Percentiles rank a stretch among this genome's conserved stretches.
Conservation (phyloP, 345 rosid species). For the Camelina hispida region DNA sequence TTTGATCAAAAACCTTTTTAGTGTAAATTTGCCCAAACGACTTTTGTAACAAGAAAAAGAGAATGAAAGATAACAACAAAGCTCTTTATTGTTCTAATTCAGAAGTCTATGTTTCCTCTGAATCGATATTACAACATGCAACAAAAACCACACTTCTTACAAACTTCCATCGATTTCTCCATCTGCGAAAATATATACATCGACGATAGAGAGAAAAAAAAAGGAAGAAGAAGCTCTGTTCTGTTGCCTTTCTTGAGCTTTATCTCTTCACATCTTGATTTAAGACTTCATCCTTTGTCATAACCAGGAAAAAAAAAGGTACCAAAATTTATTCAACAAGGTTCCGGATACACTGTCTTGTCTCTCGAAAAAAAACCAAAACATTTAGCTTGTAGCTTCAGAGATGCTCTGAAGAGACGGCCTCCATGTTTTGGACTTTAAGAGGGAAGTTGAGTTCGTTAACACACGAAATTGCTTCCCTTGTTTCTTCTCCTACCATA, state of each 20-base stretch:
- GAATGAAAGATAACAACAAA: background rate
- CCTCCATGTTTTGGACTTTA: constrained; percentile 70
- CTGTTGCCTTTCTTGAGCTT: constrained; percentile 17
- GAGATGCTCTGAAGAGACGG: constrained; percentile 87
- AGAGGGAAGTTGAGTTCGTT: constrained; percentile 44
- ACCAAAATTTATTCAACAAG: constrained; percentile 22
- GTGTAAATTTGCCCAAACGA: background rate
- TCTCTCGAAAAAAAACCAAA: constrained; percentile 18
- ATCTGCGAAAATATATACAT: constrained; percentile 45
- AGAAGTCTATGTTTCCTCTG: constrained; percentile 19
- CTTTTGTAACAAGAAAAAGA: constrained; percentile 3
- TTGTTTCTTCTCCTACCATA: constrained; percentile 51
- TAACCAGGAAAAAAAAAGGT: constrained; percentile 1
- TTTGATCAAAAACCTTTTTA: background rate
- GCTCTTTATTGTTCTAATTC: constrained; percentile 10
- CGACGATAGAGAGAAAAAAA: constrained; percentile 31
- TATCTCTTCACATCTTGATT: constrained; percentile 30
- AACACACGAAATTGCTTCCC: constrained; percentile 54
- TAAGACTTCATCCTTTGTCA: constrained; percentile 24
- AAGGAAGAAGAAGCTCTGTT: constrained; percentile 20
- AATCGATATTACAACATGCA: constrained; percentile 16
- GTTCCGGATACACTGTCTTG: constrained; percentile 20
- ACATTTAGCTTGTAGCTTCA: constrained; percentile 59
- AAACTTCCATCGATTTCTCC: constrained; percentile 39
- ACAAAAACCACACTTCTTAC: constrained; percentile 28